Base-by-base conservation (phyloP, 257 asterid genomes). In the Asclepias syriaca region DNA sequence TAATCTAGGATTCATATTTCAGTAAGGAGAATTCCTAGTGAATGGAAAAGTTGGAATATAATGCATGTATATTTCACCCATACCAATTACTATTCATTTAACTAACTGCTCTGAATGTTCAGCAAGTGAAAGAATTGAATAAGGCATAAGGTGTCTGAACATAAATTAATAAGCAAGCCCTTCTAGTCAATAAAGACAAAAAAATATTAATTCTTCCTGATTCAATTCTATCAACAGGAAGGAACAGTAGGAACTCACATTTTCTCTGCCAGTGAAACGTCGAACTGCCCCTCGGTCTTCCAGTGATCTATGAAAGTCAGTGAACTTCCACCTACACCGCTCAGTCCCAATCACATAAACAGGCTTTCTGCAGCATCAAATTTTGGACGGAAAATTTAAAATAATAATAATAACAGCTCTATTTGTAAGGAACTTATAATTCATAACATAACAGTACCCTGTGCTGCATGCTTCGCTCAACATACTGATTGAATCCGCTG, bases 381-480 rank as follows among this genome's bases (percentile, higher is more conserved):
- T 69, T 75, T 78, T 40, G 76, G 78, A 77, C 16, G 49, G 34
- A 58, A 78, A 75, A 57, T 43, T 43, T 43, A 5, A 9, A 43
- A 43, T 6, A 43, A 43, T 6, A 40, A 40, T 45, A 48, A 43
- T 13, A 37, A 57, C 46, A 9, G 5, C 24, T 50, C 18, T 2
- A 66, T 9, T 75, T 18, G 6, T 60, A 67, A 59, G 32, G 61
- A 55, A 9, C 54, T 51, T 21, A n/a, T 54, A 54, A 2, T 50
- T 45, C 34, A 34, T 16, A 45, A 71, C 6, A 21, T 45, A 3
- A 3, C 73, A 81, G 65, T 90, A 92, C 98, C 98, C 97, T 2
- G 96, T 93, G 78, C 93, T 90, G 88, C 98, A 93, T 73, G 97
- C 96, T 85, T 93, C 98, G 66, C 98, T 90, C 81, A 93, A 78